These are phyloP conservation scores for Neurospora sp. DNA, from an alignment of 495 filamentous ascomycete species.

Conservation along the genomic window DNA sequence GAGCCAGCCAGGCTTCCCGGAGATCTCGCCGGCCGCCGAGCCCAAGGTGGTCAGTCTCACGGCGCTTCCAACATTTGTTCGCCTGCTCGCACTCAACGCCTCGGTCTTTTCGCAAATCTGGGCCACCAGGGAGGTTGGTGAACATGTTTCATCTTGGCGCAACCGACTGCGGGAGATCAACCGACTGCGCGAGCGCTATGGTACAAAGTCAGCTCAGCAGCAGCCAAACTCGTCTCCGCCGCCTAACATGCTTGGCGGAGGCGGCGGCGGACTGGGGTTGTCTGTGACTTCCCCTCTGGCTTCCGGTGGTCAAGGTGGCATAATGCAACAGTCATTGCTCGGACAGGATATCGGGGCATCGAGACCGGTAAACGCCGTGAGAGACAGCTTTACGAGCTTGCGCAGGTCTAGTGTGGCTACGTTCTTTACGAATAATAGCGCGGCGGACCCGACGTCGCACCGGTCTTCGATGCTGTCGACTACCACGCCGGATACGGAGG, in stretches of 20 bases:
- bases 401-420: constrained; percentile 45
- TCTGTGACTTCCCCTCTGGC: not conserved
- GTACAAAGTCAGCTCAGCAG: constrained; percentile 16
- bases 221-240: constrained; percentile 32
- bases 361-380: constrained; percentile 32
- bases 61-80: constrained; percentile 75
- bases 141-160: constrained; percentile 84
- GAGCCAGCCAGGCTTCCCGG: constrained; percentile 73
- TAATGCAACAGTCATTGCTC: constrained; percentile 6
- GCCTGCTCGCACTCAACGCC: constrained; percentile 85
- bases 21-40: constrained; percentile 78
- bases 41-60: constrained; percentile 76
- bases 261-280: constrained; percentile 2
- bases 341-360: constrained; percentile 11
- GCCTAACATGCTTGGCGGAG: constrained; percentile 21
- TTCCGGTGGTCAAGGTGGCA: constrained; percentile 1
- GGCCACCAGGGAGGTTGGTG: constrained; percentile 65
- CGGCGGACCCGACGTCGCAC: constrained; percentile 38
- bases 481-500: constrained; percentile 38
- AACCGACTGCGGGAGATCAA: constrained; percentile 78
- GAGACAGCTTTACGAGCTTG: constrained; percentile 42
- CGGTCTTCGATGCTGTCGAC: constrained; percentile 42
- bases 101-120: constrained; percentile 89
- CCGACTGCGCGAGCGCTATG: constrained; percentile 59
- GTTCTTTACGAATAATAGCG: constrained; percentile 38